These are phyloP conservation scores for Excoecaria agallocha DNA, from an alignment of 345 rosid genomes.

Conservation along the genomic window DNA sequence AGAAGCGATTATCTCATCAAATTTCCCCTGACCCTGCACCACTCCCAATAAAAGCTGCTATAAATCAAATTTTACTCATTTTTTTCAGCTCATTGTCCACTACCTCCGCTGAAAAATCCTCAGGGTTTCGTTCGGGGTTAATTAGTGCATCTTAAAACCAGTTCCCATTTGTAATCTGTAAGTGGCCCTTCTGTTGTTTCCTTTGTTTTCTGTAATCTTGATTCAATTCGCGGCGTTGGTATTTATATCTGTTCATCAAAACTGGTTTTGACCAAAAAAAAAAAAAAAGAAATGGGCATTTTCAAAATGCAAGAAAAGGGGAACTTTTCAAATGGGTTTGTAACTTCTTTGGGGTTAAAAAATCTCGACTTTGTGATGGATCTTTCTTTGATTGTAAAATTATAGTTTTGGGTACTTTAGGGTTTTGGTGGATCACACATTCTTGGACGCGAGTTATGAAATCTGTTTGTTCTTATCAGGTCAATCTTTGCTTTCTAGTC, in stretches of 20 bases:
- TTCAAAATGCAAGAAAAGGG: background rate
- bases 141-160: background rate
- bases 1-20: too few species aligned
- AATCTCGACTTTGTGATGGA: constrained; percentile 2
- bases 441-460: background rate
- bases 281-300: background rate
- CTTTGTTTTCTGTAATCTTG: background rate
- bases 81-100: background rate
- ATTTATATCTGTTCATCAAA: background rate
- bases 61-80: too few species aligned
- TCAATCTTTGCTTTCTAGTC: background rate
- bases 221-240: background rate
- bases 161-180: background rate
- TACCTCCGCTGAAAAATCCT: background rate
- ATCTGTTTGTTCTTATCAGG: background rate
- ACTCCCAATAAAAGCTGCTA: too few species aligned
- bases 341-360: background rate
- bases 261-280: too few species aligned
- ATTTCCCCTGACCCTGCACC: too few species aligned
- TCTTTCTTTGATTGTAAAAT: background rate
- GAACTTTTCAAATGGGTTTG: background rate
- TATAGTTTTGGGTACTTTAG: background rate
- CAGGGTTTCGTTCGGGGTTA: background rate
- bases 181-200: background rate
- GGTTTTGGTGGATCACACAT: constrained; percentile 14